These are phyloP conservation scores for Colletotrichum melonis DNA, from an alignment of 2,329 filamentous ascomycete genomes.

Conservation along the genomic window DNA sequence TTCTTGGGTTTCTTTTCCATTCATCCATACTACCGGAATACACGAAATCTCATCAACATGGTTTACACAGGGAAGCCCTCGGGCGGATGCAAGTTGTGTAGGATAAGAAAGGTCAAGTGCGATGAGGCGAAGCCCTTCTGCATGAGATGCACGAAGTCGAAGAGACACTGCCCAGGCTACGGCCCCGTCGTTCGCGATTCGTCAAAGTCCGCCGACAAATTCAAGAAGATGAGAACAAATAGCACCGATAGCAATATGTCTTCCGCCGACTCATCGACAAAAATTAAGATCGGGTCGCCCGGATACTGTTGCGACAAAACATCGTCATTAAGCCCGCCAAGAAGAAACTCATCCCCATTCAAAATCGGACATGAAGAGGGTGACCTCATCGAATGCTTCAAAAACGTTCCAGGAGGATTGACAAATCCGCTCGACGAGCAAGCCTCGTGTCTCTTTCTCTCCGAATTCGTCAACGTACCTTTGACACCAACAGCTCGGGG, in stretches of 20 bases:
- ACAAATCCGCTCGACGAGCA: slow-evolving; percentile 30
- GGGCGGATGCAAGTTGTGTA: slow-evolving; percentile 44
- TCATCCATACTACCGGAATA: background rate
- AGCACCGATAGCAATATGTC: background rate
- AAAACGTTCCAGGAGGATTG: slow-evolving; percentile 23
- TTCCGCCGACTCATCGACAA: background rate
- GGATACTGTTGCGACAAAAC: background rate
- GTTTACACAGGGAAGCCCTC: slow-evolving; percentile 41
- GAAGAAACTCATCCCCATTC: slow-evolving; percentile 14
- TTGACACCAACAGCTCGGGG: slow-evolving; percentile 17
- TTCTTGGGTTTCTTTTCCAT: background rate
- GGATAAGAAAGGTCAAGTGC: slow-evolving; percentile 67
- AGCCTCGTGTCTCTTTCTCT: slow-evolving; percentile 34
- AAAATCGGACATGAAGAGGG: slow-evolving; percentile 14
- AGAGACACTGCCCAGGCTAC: slow-evolving; percentile 40
- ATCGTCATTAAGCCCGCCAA: background rate
- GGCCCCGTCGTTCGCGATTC: slow-evolving; percentile 40
- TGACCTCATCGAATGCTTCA: slow-evolving; percentile 20
- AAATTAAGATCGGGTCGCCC: background rate
- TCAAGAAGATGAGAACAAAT: slow-evolving; percentile 17
- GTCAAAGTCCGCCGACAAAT: slow-evolving; percentile 34
- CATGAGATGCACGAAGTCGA: slow-evolving; percentile 58
- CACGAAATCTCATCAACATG: slow-evolving; percentile 25
- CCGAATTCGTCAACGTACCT: slow-evolving; percentile 35
- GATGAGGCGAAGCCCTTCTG: slow-evolving; percentile 66